A percentile compares a stretch with the other conserved stretches of the same genome.
phyloP scores from a whole-genome alignment of 805 yeast genomes.

The Kuraishia borneana region DNA sequence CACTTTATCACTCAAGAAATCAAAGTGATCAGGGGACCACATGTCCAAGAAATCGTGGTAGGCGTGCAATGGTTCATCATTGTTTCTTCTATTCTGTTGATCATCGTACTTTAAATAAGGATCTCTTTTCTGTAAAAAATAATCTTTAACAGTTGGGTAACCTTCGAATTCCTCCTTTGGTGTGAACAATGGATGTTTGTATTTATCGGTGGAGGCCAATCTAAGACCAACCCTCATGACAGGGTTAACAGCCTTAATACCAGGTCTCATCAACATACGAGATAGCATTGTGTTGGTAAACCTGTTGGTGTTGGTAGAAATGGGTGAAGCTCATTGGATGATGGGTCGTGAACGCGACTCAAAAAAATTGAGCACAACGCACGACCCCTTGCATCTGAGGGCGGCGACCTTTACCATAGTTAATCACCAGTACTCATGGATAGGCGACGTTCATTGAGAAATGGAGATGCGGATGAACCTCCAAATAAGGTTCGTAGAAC shows the following conservation, averaged over 20 bases:
- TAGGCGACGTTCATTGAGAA: not conserved
- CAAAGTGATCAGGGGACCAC: conserved; percentile 79
- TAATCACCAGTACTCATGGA: too few relatives aligned
- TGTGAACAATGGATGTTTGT: conserved; percentile 1
- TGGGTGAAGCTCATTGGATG: too few relatives aligned
- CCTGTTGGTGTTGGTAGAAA: too few relatives aligned
- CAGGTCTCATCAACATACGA: too few relatives aligned
- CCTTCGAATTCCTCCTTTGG: conserved; percentile 1
- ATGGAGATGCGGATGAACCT: not conserved
- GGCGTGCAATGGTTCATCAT: conserved; percentile 59
- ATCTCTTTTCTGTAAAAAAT: conserved; percentile 50
- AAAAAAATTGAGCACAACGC: too few relatives aligned
- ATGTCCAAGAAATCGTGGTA: conserved; percentile 67
- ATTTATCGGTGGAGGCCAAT: conserved; percentile 1
- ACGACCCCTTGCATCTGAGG: too few relatives aligned
- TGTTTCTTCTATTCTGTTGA: conserved; percentile 71
- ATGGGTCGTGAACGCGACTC: too few relatives aligned
- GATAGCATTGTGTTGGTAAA: too few relatives aligned
- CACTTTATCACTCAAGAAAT: conserved; percentile 43
- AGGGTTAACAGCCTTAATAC: too few relatives aligned
- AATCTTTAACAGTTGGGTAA: conserved; percentile 31
- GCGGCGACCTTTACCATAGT: too few relatives aligned
- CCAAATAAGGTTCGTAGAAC: not conserved
- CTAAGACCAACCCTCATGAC: not conserved
- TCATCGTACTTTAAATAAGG: conserved; percentile 72